Evolutionary conservation across 2,329 filamentous ascomycete genomes (phyloP).

Genomic region (Neocatenulostroma microsporum): DNA sequence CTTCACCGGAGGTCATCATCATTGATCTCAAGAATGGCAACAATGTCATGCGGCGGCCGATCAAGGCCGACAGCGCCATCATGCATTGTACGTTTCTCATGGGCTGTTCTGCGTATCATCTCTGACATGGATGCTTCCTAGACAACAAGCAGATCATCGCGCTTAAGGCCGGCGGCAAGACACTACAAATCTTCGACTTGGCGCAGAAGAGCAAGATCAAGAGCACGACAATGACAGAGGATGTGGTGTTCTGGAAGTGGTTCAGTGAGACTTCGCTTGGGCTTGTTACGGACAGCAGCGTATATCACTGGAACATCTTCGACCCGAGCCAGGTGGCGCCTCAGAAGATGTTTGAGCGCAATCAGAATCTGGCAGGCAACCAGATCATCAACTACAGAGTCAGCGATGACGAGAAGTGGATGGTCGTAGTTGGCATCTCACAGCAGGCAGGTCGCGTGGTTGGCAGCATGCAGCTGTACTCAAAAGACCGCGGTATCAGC

Average conservation of each 20-base stretch:
- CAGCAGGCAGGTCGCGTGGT: slow-evolving; percentile 89
- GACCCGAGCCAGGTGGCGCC: slow-evolving; percentile 71
- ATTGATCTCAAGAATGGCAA: slow-evolving; percentile 96
- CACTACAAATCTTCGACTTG: slow-evolving; percentile 96
- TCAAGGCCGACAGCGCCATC: slow-evolving; percentile 98
- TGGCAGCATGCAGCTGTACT: slow-evolving; percentile 95
- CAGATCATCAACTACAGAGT: slow-evolving; percentile 99
- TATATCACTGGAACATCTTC: slow-evolving; percentile 98
- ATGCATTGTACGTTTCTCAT: too few relatives aligned
- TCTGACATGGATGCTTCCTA: too few relatives aligned
- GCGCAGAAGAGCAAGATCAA: slow-evolving; percentile 91
- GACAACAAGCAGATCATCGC: slow-evolving; percentile 85
- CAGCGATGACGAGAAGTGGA: slow-evolving; percentile 94
- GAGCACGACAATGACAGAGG: slow-evolving; percentile 91
- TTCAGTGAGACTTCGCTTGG: slow-evolving; percentile 83
- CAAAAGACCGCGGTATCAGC: slow-evolving; percentile 89
- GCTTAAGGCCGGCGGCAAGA: slow-evolving; percentile 86
- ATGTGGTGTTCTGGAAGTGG: slow-evolving; percentile 99
- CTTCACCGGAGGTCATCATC: slow-evolving; percentile 91
- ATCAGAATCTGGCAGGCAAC: slow-evolving; percentile 77
- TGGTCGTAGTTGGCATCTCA: slow-evolving; percentile 93
- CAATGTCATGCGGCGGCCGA: slow-evolving; percentile 86
- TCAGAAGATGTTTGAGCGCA: slow-evolving; percentile 89
- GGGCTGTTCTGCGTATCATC: too few relatives aligned
- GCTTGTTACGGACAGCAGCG: slow-evolving; percentile 79